A percentile compares a stretch with the other conserved stretches of the same genome.
Conservation (phyloP, 1,284 basidiomycete species). For the Moesziomyces aphidis region DNA sequence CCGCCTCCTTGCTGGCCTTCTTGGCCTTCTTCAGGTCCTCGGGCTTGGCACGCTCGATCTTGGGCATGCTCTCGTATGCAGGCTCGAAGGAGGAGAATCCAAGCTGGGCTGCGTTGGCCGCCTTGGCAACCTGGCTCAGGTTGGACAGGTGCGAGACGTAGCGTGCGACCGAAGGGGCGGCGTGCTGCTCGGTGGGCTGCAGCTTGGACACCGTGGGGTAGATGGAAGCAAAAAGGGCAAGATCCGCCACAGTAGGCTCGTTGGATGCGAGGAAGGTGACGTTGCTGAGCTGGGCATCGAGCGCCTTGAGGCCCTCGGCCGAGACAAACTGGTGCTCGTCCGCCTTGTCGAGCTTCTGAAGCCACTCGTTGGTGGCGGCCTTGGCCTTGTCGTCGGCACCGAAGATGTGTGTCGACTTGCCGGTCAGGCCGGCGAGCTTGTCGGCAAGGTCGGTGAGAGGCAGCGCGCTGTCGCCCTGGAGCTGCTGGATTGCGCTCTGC, state of each 20-base stretch:
- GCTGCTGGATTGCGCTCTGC: conserved; percentile 47
- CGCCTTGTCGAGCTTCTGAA: conserved; percentile 42
- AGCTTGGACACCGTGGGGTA: conserved; percentile 60
- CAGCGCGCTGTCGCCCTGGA: conserved; percentile 42
- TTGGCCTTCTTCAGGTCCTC: conserved; percentile 56
- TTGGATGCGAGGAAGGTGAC: conserved; percentile 59
- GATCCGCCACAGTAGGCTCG: conserved; percentile 62
- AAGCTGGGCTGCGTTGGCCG: conserved; percentile 43
- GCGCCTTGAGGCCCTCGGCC: conserved; percentile 52
- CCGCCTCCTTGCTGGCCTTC: conserved; percentile 57
- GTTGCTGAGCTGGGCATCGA: conserved; percentile 54
- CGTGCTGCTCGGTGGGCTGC: conserved; percentile 59
- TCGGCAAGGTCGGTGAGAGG: conserved; percentile 41
- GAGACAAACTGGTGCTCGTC: conserved; percentile 47
- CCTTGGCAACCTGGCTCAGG: conserved; percentile 42
- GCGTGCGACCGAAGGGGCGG: conserved; percentile 61
- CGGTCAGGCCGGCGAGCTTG: conserved; percentile 39
- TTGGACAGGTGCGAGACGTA: conserved; percentile 66
- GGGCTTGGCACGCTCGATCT: conserved; percentile 54
- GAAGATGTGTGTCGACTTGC: conserved; percentile 43
- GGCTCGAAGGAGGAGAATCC: conserved; percentile 59
- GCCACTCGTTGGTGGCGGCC: conserved; percentile 34
- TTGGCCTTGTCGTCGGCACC: conserved; percentile 45
- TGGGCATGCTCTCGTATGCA: conserved; percentile 62
- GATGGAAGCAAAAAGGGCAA: conserved; percentile 63